Percentiles rank a stretch among this genome's conserved stretches.
These are phyloP conservation scores for Teratosphaeria epicoccoides DNA, from an alignment of 2,329 filamentous ascomycete species.

Conservation along the genomic window DNA sequence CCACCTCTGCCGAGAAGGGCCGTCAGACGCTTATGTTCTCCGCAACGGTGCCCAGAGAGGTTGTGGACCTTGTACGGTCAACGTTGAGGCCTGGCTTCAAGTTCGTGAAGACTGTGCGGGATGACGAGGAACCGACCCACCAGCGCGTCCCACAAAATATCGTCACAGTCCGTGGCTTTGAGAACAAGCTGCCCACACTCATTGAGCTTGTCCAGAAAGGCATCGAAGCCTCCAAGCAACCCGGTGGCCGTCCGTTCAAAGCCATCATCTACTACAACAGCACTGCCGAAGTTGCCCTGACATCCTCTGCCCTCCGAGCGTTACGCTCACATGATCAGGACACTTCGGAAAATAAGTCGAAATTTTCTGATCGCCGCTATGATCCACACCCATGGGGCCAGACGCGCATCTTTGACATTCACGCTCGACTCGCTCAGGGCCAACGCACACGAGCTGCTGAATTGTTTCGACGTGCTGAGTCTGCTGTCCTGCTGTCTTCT, in stretches of 20 bases:
- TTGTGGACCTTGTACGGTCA: slow-evolving; percentile 64
- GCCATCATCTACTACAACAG: slow-evolving; percentile 89
- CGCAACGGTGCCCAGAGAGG: slow-evolving; percentile 77
- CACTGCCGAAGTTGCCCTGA: slow-evolving; percentile 60
- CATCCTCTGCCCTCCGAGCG: slow-evolving; percentile 47
- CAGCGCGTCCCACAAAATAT: slow-evolving; percentile 71
- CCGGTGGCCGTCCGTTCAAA: slow-evolving; percentile 61
- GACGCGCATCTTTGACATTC: slow-evolving; percentile 52
- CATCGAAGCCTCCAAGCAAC: slow-evolving; percentile 28
- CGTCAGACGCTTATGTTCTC: slow-evolving; percentile 94
- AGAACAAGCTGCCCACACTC: slow-evolving; percentile 66
- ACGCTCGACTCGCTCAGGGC: slow-evolving; percentile 63
- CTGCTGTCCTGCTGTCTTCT: slow-evolving; percentile 44
- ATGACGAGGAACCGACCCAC: slow-evolving; percentile 77
- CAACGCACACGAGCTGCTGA: slow-evolving; percentile 62
- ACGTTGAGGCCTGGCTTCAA: slow-evolving; percentile 78
- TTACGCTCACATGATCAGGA: slow-evolving; percentile 21
- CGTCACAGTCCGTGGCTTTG: slow-evolving; percentile 55
- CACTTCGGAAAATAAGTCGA: slow-evolving; percentile 10
- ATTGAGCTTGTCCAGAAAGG: slow-evolving; percentile 56
- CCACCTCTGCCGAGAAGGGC: slow-evolving; percentile 49
- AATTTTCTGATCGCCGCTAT: slow-evolving; percentile 11
- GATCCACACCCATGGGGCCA: slow-evolving; percentile 19
- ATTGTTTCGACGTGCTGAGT: slow-evolving; percentile 53
- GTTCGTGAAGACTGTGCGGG: slow-evolving; percentile 77